A percentile compares a stretch with the other conserved stretches of the same genome.
phyloP scores from a whole-genome alignment of 306 rosid genomes.

The Cucurbita argyrosperma region DNA sequence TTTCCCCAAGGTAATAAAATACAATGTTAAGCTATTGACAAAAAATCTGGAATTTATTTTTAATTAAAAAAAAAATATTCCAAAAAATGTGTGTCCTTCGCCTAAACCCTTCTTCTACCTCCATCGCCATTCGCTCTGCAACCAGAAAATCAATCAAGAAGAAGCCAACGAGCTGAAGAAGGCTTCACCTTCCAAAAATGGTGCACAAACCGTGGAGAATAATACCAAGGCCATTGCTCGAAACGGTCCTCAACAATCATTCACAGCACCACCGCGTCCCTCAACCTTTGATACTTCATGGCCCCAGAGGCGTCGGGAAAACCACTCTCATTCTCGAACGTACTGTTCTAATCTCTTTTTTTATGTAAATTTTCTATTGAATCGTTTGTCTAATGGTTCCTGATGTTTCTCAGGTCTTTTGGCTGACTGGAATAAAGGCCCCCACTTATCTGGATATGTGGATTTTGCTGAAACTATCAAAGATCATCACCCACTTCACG shows the following conservation, averaged over 20 bases:
- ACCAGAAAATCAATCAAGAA: not conserved
- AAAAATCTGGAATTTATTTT: too few relatives aligned
- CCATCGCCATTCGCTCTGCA: not conserved
- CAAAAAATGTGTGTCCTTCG: not conserved
- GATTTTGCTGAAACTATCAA: constrained; percentile 65
- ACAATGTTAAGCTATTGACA: too few relatives aligned
- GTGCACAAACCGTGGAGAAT: constrained; percentile 64
- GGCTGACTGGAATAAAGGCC: constrained; percentile 62
- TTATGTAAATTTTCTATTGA: not conserved
- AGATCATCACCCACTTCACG: constrained; percentile 31
- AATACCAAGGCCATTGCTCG: constrained; percentile 66
- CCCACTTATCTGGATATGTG: constrained; percentile 79
- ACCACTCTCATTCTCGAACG: constrained; percentile 83
- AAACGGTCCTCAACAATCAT: constrained; percentile 80
- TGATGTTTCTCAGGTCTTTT: constrained; percentile 40
- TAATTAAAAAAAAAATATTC: too few relatives aligned
- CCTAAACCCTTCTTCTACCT: constrained; percentile 32
- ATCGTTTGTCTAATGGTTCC: not conserved
- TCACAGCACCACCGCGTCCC: constrained; percentile 79
- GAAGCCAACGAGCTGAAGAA: not conserved
- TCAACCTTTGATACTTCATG: constrained; percentile 75
- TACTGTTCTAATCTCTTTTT: not conserved
- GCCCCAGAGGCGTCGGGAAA: constrained; percentile 91
- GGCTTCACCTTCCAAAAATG: constrained; percentile 20
- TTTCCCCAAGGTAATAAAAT: too few relatives aligned